Evolutionary conservation across 139 green algal species (phyloP).

Genomic region (Picochlorum sp.): DNA sequence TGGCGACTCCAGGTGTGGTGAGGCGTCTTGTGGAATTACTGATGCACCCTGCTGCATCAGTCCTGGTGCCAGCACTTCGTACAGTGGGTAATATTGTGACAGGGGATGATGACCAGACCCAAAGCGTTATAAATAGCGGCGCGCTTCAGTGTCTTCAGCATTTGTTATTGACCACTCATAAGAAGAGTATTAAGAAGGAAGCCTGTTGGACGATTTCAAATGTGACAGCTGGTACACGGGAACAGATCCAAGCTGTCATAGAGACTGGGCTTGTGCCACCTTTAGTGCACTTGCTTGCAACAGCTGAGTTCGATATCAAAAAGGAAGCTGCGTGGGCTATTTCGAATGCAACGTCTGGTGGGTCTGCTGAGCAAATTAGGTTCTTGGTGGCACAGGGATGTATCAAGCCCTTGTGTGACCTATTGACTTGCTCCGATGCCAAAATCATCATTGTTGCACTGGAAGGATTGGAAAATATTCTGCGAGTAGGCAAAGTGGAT

Average conservation of each 20-base stretch:
- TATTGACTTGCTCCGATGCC: slow-evolving; percentile 80
- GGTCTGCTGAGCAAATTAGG: slow-evolving; percentile 71
- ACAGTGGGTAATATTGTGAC: slow-evolving; percentile 99
- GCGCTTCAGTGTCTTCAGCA: slow-evolving; percentile 87
- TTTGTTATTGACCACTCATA: slow-evolving; percentile 85
- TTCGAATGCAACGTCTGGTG: slow-evolving; percentile 94
- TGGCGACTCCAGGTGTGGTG: slow-evolving; percentile 81
- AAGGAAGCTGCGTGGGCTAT: slow-evolving; percentile 99
- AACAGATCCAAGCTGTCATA: slow-evolving; percentile 96
- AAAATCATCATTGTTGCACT: slow-evolving; percentile 97
- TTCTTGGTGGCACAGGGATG: slow-evolving; percentile 78
- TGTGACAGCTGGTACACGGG: slow-evolving; percentile 97
- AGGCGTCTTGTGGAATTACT: slow-evolving; percentile 83
- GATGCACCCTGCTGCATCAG: slow-evolving; percentile 46
- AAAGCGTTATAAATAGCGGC: slow-evolving; percentile 97
- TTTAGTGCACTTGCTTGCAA: slow-evolving; percentile 75
- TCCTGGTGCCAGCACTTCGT: slow-evolving; percentile 94
- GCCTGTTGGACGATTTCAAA: slow-evolving; percentile 99
- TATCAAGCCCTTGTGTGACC: slow-evolving; percentile 95
- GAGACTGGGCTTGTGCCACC: slow-evolving; percentile 83
- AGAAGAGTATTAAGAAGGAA: slow-evolving; percentile 99
- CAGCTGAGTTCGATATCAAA: slow-evolving; percentile 98
- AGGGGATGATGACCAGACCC: slow-evolving; percentile 94
- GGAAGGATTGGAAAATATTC: slow-evolving; percentile 98
- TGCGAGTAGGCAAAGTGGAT: slow-evolving; percentile 83